phyloP scores from a whole-genome alignment of 2,329 filamentous ascomycete species.

The Didymella arachidicola region DNA sequence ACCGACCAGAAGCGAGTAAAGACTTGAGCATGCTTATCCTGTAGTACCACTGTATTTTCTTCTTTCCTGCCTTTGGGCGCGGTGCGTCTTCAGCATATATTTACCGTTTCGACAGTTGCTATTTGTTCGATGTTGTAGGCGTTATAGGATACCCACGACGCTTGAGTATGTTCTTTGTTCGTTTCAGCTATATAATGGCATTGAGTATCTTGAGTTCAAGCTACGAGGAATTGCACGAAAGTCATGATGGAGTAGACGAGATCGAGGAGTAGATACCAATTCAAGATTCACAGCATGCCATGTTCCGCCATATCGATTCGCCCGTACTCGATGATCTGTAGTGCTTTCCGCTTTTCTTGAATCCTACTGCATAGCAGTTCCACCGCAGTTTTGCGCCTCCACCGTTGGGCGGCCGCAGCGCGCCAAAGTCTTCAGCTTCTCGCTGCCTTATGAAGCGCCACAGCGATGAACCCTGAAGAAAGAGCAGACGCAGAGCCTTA shows the following conservation, averaged over 20 bases:
- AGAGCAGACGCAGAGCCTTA: neutral
- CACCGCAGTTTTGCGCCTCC: slow-evolving; percentile 13
- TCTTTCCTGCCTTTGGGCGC: slow-evolving; percentile 16
- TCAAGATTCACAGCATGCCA: neutral
- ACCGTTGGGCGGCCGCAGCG: slow-evolving; percentile 4
- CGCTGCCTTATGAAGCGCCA: neutral
- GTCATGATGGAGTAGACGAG: slow-evolving; percentile 12
- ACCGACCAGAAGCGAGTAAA: slow-evolving; percentile 50
- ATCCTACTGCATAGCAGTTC: slow-evolving; percentile 1
- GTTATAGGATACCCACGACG: slow-evolving; percentile 41
- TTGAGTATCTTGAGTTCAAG: slow-evolving; percentile 11
- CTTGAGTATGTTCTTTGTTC: slow-evolving; percentile 24
- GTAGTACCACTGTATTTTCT: slow-evolving; percentile 20
- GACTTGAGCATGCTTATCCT: slow-evolving; percentile 31
- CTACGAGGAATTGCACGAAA: slow-evolving; percentile 15
- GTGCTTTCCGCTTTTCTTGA: neutral
- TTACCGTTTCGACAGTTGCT: slow-evolving; percentile 15
- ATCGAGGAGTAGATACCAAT: slow-evolving; percentile 27
- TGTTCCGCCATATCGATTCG: neutral
- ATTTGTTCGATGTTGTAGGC: slow-evolving; percentile 28
- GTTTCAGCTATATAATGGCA: slow-evolving; percentile 15
- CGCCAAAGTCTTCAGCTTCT: slow-evolving; percentile 9
- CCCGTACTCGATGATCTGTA: neutral
- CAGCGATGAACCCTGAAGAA: slow-evolving; percentile 11
- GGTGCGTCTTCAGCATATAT: slow-evolving; percentile 23